phyloP scores from a whole-genome alignment of 1,284 basidiomycete species.

The Rhizopogon parksii region DNA sequence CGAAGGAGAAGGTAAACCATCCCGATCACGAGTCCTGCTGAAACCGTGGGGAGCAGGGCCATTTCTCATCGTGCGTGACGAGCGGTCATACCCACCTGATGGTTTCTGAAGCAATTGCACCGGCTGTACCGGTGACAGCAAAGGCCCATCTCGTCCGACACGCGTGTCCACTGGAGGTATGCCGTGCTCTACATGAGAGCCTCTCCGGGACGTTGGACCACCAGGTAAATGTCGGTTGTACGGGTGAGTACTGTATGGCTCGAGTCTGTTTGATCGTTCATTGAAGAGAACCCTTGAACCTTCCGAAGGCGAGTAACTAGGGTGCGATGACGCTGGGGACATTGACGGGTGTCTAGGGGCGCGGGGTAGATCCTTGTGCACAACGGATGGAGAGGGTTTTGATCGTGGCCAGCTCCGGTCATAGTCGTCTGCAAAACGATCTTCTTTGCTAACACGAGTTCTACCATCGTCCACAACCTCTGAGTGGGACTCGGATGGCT shows the following conservation, averaged over 20 bases:
- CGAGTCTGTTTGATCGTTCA: slow-evolving; percentile 78
- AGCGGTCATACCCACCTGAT: slow-evolving; percentile 11
- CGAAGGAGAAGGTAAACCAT: neutral
- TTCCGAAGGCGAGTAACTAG: slow-evolving; percentile 45
- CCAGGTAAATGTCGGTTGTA: slow-evolving; percentile 26
- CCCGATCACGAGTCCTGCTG: neutral
- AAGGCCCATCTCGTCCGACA: slow-evolving; percentile 38
- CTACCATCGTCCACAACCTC: slow-evolving; percentile 9
- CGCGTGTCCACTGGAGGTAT: slow-evolving; percentile 39
- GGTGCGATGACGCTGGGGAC: slow-evolving; percentile 34
- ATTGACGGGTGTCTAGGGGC: slow-evolving; percentile 24
- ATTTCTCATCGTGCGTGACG: neutral
- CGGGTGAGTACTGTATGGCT: slow-evolving; percentile 53
- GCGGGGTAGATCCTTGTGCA: slow-evolving; percentile 37
- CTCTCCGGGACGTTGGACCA: slow-evolving; percentile 36
- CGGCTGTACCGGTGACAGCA: slow-evolving; percentile 34
- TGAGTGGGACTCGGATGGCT: slow-evolving; percentile 13
- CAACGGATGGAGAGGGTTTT: slow-evolving; percentile 36
- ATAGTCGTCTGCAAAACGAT: slow-evolving; percentile 82
- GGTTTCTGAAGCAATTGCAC: slow-evolving; percentile 49
- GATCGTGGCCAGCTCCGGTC: slow-evolving; percentile 87
- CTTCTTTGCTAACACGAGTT: slow-evolving; percentile 59
- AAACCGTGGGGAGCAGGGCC: neutral
- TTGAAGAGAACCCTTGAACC: slow-evolving; percentile 77
- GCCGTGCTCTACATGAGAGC: slow-evolving; percentile 36